These are phyloP conservation scores for Alternaria consortialis DNA, from an alignment of 2,329 filamentous ascomycete species.

Conservation along the genomic window DNA sequence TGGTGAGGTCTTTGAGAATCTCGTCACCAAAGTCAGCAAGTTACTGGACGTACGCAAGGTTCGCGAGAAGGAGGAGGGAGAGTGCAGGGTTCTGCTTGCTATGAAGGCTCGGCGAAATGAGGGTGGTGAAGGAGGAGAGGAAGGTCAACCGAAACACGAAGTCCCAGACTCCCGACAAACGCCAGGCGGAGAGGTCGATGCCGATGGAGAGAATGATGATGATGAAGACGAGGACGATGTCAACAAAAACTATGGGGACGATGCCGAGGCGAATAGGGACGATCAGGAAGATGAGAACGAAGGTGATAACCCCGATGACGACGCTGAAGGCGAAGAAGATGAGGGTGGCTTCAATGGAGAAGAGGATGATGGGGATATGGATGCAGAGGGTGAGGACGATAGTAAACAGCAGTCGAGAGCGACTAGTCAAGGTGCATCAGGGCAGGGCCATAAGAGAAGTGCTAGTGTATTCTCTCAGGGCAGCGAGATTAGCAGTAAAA, in stretches of 20 bases:
- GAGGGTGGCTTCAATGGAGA: conserved; percentile 42
- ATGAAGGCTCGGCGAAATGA: conserved; percentile 47
- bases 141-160: conserved; percentile 30
- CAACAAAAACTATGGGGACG: conserved; percentile 28
- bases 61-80: conserved; percentile 77
- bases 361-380: conserved; percentile 31
- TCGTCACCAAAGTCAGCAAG: conserved; percentile 72
- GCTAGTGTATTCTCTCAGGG: conserved; percentile 78
- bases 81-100: conserved; percentile 56
- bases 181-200: conserved; percentile 33
- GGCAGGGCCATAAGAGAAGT: conserved; percentile 72
- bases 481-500: conserved; percentile 46
- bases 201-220: conserved; percentile 25
- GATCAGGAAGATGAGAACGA: conserved; percentile 27
- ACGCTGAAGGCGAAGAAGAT: conserved; percentile 29
- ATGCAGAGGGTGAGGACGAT: conserved; percentile 48
- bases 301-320: conserved; percentile 44
- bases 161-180: conserved; percentile 31
- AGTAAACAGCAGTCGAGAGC: conserved; percentile 41
- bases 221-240: conserved; percentile 20
- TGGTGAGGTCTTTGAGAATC: conserved; percentile 73
- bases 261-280: conserved; percentile 35
- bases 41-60: conserved; percentile 78
- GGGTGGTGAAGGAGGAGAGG: conserved; percentile 12
- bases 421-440: conserved; percentile 30